Evolutionary conservation across 257 asterid species (phyloP).

Genomic region (Fraxinus quadrangulata): DNA sequence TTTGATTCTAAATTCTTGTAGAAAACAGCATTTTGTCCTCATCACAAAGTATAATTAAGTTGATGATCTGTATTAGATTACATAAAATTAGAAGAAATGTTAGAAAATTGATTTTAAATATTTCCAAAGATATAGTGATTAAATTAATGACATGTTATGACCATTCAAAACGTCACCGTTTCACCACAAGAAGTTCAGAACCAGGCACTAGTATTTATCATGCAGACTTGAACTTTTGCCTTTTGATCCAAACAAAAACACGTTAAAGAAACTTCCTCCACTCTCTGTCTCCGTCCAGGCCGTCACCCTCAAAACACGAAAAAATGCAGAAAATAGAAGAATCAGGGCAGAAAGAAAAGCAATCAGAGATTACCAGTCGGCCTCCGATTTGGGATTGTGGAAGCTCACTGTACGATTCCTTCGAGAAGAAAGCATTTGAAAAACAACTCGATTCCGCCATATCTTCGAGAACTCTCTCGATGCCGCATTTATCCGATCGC

Average conservation of each 20-base stretch:
- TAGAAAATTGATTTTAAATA: background rate
- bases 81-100: background rate
- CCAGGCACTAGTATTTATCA: slow-evolving; percentile 1
- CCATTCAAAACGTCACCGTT: slow-evolving; percentile 12
- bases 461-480: slow-evolving; percentile 58
- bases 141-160: slow-evolving; percentile 13
- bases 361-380: slow-evolving; percentile 12
- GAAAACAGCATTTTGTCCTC: no score
- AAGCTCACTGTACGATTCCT: slow-evolving; percentile 78
- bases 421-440: slow-evolving; percentile 61
- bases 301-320: background rate
- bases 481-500: slow-evolving; percentile 70
- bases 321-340: slow-evolving; percentile 25
- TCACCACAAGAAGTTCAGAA: background rate
- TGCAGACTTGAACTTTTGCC: slow-evolving; percentile 18
- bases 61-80: no score
- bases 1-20: no score
- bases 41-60: no score
- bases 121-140: background rate
- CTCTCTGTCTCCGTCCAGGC: background rate
- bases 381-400: slow-evolving; percentile 67
- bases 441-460: slow-evolving; percentile 69
- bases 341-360: slow-evolving; percentile 15
- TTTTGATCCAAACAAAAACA: background rate
- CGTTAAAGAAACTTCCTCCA: slow-evolving; percentile 7